phyloP scores from a whole-genome alignment of 148 eudicot genomes.

The Rheum nobile region DNA sequence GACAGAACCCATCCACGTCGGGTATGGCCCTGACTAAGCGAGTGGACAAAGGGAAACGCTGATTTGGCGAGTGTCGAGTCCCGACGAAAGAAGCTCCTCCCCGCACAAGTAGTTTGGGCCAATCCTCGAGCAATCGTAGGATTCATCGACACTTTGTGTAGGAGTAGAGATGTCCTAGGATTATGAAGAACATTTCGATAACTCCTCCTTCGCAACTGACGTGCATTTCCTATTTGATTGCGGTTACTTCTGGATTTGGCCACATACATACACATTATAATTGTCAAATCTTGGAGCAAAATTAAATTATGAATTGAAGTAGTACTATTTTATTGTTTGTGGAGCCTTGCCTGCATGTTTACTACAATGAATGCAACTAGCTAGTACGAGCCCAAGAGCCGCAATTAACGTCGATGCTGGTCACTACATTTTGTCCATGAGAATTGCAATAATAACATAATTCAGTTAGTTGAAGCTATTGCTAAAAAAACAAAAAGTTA shows the following conservation, averaged over 20 bases:
- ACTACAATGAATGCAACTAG: constrained; percentile 35
- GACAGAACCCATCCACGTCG: constrained; percentile 37
- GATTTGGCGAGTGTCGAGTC: constrained; percentile 31
- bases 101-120: constrained; percentile 53
- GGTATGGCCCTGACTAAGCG: constrained; percentile 38
- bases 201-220: constrained; percentile 40
- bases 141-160: constrained; percentile 43
- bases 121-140: constrained; percentile 35
- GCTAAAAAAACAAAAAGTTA: no score
- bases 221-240: constrained; percentile 34
- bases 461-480: no score
- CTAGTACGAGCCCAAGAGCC: constrained; percentile 30
- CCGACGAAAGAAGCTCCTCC: constrained; percentile 53
- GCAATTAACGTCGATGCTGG: constrained; percentile 37
- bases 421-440: constrained; percentile 37
- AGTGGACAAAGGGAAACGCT: constrained; percentile 42
- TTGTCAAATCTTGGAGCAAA: no score
- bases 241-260: constrained; percentile 39
- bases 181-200: constrained; percentile 50
- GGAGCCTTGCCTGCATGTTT: constrained; percentile 41
- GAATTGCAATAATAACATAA: no score
- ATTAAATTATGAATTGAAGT: no score
- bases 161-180: constrained; percentile 45
- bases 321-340: no score
- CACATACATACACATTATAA: constrained; percentile 55